Evolutionary conservation across 352 stramenopile species (phyloP).

Genomic region (Globisporangium splendens): DNA sequence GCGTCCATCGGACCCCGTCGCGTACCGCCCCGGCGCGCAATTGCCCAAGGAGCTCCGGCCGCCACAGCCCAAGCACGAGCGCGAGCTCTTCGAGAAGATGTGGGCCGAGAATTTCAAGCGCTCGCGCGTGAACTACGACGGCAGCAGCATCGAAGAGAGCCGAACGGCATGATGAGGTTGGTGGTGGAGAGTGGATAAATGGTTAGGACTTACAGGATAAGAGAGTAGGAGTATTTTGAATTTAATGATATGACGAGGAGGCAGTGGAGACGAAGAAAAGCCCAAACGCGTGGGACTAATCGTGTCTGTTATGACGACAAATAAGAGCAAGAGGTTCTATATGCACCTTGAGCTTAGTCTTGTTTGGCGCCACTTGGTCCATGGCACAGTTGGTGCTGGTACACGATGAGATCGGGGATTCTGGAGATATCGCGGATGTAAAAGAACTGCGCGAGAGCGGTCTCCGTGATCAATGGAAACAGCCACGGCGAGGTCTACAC

Average conservation of each 20-base stretch:
- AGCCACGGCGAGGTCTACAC: constrained; percentile 42
- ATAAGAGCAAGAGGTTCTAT: too few species aligned
- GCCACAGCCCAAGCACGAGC: constrained; percentile 91
- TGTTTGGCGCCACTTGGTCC: constrained; percentile 1
- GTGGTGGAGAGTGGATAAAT: neutral
- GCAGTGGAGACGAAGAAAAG: neutral
- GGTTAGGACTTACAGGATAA: neutral
- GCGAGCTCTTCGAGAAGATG: constrained; percentile 95
- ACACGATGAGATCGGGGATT: constrained; percentile 77
- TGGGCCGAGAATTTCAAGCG: constrained; percentile 97
- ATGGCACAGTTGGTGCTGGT: constrained; percentile 61
- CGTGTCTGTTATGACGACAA: neutral
- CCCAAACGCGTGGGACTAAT: neutral
- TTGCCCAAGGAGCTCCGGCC: constrained; percentile 87
- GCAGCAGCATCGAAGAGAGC: neutral
- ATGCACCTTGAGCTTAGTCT: neutral
- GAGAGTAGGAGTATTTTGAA: constrained; percentile 11
- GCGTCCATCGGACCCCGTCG: constrained; percentile 57
- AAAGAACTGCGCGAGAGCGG: constrained; percentile 46
- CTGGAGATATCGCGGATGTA: constrained; percentile 71
- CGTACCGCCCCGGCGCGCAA: constrained; percentile 64
- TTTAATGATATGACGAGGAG: constrained; percentile 12
- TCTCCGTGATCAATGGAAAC: constrained; percentile 55
- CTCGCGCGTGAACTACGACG: constrained; percentile 76
- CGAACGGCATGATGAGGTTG: constrained; percentile 3